Base-by-base conservation (phyloP, 768 basidiomycete species). In the Hygrophorus pudorinus region DNA sequence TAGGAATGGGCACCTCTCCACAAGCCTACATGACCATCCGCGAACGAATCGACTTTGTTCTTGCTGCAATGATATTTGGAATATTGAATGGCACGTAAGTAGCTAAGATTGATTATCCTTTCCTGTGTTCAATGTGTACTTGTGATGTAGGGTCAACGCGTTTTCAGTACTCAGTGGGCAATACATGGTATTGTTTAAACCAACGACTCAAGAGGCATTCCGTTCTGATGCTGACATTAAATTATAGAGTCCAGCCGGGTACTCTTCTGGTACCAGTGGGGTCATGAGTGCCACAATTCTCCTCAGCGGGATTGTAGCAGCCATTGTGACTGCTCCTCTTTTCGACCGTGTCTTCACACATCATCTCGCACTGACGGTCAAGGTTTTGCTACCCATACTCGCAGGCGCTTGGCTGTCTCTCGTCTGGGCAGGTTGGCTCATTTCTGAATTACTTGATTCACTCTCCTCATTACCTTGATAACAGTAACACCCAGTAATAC, bases 311-410 rank as follows among this genome's bases (percentile, higher is more conserved):
- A 74, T 91, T 46, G 59, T 85, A 2, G 72, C 78, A 8, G 81
- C 88, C 0, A 63, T 79, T 24, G 53, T 79, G 39, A 74, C 80
- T 0, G 77, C 87, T 0, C 89, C 88, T 0, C 59, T 89, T 3
- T 81, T 88, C 54, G 88, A 90, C 54, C 78, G 87, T 14, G 76
- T 88, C n/a, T 76, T 91, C 48, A 89, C 84, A 8, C 73, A 80
- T 50, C 76, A 76, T 48, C 68, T 88, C 31, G 83, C 77, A 0
- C 49, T 75, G 9, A 75, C 79, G 2, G 52, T 70, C 43, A 85
- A 81, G 44, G 46, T 76, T 0, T 54, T 85, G 8, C 70, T 79
- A 12, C 86, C 86, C 1, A 56, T 80, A 35, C 65, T 84, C 4
- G 79, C 70, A 12, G 67, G 53, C 1, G 67, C 69, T 17, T 90